phyloP scores from a whole-genome alignment of 2,329 filamentous ascomycete genomes.

The Hirsutella minnesotensis region DNA sequence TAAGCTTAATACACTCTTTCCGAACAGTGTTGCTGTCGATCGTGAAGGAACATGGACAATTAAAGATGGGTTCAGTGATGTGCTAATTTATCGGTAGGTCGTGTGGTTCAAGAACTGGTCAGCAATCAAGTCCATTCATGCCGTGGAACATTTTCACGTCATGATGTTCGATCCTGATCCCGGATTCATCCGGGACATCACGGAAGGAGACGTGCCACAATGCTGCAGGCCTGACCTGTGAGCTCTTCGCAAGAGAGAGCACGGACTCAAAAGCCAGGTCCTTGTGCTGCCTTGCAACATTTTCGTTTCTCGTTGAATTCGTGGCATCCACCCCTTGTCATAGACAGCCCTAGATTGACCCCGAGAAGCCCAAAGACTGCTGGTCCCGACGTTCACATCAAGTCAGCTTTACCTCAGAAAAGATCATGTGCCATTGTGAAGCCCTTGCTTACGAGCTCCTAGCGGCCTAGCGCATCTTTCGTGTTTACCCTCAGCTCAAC shows the following conservation, averaged over 20 bases:
- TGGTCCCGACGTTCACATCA: too few relatives aligned
- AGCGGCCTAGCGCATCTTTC: conserved; percentile 8
- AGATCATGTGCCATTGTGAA: background rate
- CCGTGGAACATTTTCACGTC: conserved; percentile 89
- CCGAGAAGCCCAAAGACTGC: too few relatives aligned
- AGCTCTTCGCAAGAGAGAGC: background rate
- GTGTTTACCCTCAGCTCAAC: conserved; percentile 38
- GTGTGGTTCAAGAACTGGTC: conserved; percentile 64
- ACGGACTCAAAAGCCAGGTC: too few relatives aligned
- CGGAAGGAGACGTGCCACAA: conserved; percentile 60
- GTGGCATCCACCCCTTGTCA: too few relatives aligned
- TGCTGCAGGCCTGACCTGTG: conserved; percentile 26
- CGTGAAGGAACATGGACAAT: too few relatives aligned
- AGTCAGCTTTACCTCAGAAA: too few relatives aligned
- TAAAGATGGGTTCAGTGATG: too few relatives aligned
- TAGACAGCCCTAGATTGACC: too few relatives aligned
- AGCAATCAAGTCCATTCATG: conserved; percentile 70
- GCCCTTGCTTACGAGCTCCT: too few relatives aligned
- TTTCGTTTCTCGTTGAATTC: too few relatives aligned
- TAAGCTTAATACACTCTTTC: conserved; percentile 23
- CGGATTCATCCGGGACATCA: conserved; percentile 58
- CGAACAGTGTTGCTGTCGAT: background rate
- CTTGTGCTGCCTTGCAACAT: too few relatives aligned
- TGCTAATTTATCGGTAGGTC: conserved; percentile 13
- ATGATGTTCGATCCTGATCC: conserved; percentile 72